Base-by-base conservation (phyloP, 345 rosid genomes). In the Barbarea vulgaris region DNA sequence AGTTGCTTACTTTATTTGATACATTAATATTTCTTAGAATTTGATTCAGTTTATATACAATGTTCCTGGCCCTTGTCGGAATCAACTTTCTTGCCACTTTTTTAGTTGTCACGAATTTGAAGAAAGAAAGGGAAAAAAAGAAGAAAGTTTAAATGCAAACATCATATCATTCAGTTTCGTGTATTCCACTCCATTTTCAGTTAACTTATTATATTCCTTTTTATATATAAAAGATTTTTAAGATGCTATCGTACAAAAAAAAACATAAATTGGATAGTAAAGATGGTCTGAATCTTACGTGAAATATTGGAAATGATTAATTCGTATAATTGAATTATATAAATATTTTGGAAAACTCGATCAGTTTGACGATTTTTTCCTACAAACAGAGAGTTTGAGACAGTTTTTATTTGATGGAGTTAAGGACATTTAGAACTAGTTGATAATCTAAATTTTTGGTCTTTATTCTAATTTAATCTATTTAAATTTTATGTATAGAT, bases 91-190 rank as follows among this genome's bases (percentile, higher is more conserved):
- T 68, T 53, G 60, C 47, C 37, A 76, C 69, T 68, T 76, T 75
- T 67, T 37, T 60, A 27, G 74, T 59, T 76, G 79, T 76, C 79
- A 75, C 79, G 54, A 50, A 58, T 68, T 28, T 75, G 62, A 46
- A 44, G 34, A 60, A 75, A 37, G 19, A 60, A 75, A 27, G 14
- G 14, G 14, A 3, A 3, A 24, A 34, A 47, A 39, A 27, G 22
- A 6, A 30, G 61, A 58, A 33, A 27, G 44, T 34, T 58, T 41
- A 73, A 67, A 59, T 68, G 59, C 46, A 59, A 67, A 67, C 68
- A 30, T 30, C 34, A 67, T 67, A 75, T 67, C 62, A 61, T 34
- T 58, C 17, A 25, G 11, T 58, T 75, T 61, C 63, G 33, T 76
- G 71, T 64, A 55, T 46, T 44, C 39, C 51, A 73, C 46, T 63